Conservation (phyloP, 2,329 filamentous ascomycete genomes). For the Colletotrichum sublineola region DNA sequence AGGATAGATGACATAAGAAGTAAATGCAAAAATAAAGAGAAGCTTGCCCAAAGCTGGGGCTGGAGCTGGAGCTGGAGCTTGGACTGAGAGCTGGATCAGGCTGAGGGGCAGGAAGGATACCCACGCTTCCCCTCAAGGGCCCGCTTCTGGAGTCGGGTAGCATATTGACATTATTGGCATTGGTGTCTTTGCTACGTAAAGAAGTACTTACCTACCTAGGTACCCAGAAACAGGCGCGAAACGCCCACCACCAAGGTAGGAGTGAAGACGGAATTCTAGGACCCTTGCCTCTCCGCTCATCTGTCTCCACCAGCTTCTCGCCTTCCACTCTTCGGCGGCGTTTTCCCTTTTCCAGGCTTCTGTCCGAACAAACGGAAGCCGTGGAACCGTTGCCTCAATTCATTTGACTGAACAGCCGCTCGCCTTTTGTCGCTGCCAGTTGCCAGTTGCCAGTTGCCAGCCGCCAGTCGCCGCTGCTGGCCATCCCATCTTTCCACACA, state of each 20-base stretch:
- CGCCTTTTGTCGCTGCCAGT: conserved; percentile 1
- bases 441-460: background rate
- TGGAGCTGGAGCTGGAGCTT: conserved; percentile 26
- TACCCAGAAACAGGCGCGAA: conserved; percentile 1
- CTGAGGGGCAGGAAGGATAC: background rate
- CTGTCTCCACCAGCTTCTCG: conserved; percentile 16
- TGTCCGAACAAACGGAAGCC: conserved; percentile 18
- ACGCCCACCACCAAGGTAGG: conserved; percentile 24
- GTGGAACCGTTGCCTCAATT: conserved; percentile 10
- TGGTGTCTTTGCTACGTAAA: too few species aligned
- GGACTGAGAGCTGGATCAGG: conserved; percentile 4
- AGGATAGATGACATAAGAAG: background rate
- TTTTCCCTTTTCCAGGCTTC: conserved; percentile 26
- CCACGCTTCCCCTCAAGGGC: background rate
- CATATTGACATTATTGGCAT: background rate
- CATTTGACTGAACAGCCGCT: background rate
- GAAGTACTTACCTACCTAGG: background rate
- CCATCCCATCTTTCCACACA: conserved; percentile 9
- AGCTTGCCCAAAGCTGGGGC: conserved; percentile 8
- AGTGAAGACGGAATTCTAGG: conserved; percentile 20
- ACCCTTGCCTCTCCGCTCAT: background rate
- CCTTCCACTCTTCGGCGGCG: conserved; percentile 14
- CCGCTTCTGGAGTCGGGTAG: conserved; percentile 22
- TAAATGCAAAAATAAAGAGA: background rate
- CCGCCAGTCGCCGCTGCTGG: background rate